Percentiles rank a stretch among this genome's conserved stretches.
Evolutionary conservation across 176 grass and related monocot species (phyloP).

Genomic region (Saccharum spontaneum): DNA sequence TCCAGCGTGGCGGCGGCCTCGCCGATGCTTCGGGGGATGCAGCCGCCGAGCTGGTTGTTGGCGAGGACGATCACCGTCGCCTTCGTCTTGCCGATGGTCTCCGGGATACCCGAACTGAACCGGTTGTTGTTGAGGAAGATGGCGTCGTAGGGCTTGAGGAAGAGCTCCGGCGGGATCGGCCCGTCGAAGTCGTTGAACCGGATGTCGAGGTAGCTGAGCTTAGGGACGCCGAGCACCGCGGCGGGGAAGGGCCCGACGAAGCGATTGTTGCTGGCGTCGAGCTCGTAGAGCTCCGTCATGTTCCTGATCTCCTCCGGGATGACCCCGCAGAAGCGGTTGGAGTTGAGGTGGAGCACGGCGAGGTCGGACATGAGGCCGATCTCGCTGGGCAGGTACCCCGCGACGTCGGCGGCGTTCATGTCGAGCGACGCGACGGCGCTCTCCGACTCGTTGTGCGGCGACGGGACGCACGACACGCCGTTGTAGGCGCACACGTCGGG

Average conservation of each 20-base stretch:
- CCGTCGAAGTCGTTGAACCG: constrained; percentile 66
- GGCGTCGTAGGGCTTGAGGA: constrained; percentile 33
- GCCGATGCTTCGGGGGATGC: constrained; percentile 40
- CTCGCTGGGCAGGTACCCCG: constrained; percentile 39
- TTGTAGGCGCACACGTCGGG: constrained; percentile 45
- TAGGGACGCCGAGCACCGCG: background rate
- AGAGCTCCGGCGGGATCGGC: constrained; percentile 44
- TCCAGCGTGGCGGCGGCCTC: constrained; percentile 31
- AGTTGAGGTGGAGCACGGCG: constrained; percentile 50
- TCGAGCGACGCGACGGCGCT: constrained; percentile 33
- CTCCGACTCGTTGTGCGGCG: background rate
- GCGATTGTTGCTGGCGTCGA: constrained; percentile 56
- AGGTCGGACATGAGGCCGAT: constrained; percentile 39
- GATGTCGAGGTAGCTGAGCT: constrained; percentile 58
- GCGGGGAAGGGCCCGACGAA: constrained; percentile 35
- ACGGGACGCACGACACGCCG: constrained; percentile 21
- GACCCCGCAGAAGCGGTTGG: constrained; percentile 49
- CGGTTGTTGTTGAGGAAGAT: constrained; percentile 45
- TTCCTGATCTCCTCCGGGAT: constrained; percentile 36
- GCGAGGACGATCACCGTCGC: constrained; percentile 48
- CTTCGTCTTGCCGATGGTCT: constrained; percentile 30
- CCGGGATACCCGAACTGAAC: constrained; percentile 34
- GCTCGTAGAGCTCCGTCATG: constrained; percentile 32
- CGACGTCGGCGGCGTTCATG: constrained; percentile 44
- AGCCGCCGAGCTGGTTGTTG: constrained; percentile 40